Evolutionary conservation across 805 yeast species (phyloP).

Genomic region (Candida ulmi): DNA sequence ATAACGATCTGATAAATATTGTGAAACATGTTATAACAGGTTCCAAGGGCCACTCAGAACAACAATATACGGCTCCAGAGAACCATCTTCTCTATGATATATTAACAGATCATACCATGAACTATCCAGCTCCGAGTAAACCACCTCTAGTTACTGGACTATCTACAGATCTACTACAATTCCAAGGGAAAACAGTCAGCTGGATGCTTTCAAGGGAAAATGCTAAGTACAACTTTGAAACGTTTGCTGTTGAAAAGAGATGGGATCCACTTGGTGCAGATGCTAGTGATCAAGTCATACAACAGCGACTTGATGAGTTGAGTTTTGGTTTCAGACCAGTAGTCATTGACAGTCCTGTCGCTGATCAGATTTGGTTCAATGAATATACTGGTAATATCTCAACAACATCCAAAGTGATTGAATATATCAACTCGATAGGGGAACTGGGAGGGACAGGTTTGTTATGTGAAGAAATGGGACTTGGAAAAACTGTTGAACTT

Average conservation of each 20-base stretch:
- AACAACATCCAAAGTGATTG: conserved; percentile 25
- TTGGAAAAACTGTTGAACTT: conserved; percentile 90
- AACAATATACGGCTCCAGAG: too few species aligned
- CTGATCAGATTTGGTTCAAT: conserved; percentile 39
- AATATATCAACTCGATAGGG: conserved; percentile 24
- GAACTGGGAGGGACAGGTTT: conserved; percentile 39
- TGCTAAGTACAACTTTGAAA: conserved; percentile 27
- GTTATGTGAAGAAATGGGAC: conserved; percentile 94
- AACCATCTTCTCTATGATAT: conserved; percentile 43
- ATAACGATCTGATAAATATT: neutral
- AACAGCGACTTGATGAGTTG: conserved; percentile 31
- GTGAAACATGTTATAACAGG: conserved; percentile 4
- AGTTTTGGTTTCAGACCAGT: conserved; percentile 50
- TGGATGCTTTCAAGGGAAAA: conserved; percentile 56
- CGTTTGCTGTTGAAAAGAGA: conserved; percentile 19
- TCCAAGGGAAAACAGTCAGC: conserved; percentile 48
- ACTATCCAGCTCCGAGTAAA: conserved; percentile 8
- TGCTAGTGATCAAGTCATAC: conserved; percentile 21
- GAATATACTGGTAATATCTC: conserved; percentile 43
- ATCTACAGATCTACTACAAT: conserved; percentile 37
- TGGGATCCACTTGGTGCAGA: conserved; percentile 16
- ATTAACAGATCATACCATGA: conserved; percentile 40
- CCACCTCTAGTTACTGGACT: conserved; percentile 34
- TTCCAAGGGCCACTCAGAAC: too few species aligned
- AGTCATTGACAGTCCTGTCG: neutral